Base-by-base conservation (phyloP, 805 yeast species). In the Torulaspora gathmanii region DNA sequence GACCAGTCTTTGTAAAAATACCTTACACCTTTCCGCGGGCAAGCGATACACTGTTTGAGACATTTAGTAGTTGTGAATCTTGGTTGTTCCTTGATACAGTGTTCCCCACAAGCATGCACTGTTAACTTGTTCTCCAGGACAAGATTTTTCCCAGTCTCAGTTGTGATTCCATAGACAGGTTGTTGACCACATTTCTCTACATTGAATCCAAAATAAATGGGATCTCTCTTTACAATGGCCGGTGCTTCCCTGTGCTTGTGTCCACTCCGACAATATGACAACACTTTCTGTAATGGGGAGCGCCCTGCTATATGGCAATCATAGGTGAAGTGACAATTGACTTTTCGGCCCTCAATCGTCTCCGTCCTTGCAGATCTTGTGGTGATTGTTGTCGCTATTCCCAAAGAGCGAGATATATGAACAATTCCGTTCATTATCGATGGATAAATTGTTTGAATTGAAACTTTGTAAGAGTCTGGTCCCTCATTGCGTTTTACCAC, bases 391-490 rank as follows among this genome's bases (percentile, higher is more conserved):
- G 55, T 69, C 7, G 52, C 47, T 37, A 73, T 63, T 51, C 78
- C 78, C 19, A 73, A 56, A 8, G 78, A 73, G 47, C 76, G 70
- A 17, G 72, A 70, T 33, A 72, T 49, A 37, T 57, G 55, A 8
- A 66, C 63, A 41, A 69, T 51, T 25, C 72, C 73, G 29, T 67
- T 63, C 57, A 67, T 50, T 40, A 70, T 61, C 11, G 61, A 58
- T 13, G 60, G 45, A 51, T 57, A 57, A 17, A 52, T 49, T 5
- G 73, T 70, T 30, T 58, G 57, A 27, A 70, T 57, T 28, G 65
- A 50, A 11, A 67, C 71, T 33, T 51, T 51, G 35, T 43, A 47
- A 33, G 48, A 43, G 19, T 51, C 53, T 5, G 46, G 37, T 11
- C 45, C 54, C 27, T 49, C 54, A 12, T 46, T 47, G 22, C 51